phyloP scores from a whole-genome alignment of 306 rosid genomes.

The Mimosa pudica region DNA sequence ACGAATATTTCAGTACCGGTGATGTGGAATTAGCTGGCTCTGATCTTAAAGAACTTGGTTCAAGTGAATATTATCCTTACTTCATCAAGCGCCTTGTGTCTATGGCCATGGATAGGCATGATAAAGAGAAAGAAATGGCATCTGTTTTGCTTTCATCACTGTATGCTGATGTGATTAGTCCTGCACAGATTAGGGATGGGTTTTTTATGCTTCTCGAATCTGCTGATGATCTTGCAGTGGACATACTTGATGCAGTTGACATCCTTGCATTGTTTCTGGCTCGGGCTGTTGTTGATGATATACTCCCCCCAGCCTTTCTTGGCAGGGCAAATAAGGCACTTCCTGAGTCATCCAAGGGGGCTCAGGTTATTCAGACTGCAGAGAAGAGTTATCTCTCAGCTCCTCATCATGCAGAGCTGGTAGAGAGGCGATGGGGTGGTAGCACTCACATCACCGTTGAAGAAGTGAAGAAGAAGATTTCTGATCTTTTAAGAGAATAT shows the following conservation, averaged over 20 bases:
- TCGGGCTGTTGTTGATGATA: slow-evolving; percentile 99
- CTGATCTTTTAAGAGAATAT: slow-evolving; percentile 76
- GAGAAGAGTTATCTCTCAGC: slow-evolving; percentile 98
- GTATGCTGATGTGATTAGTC: slow-evolving; percentile 94
- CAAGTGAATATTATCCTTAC: slow-evolving; percentile 87
- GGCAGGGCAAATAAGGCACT: slow-evolving; percentile 85
- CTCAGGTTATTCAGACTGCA: slow-evolving; percentile 77
- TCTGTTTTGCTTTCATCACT: slow-evolving; percentile 91
- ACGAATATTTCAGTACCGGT: slow-evolving; percentile 87
- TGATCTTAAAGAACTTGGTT: slow-evolving; percentile 88
- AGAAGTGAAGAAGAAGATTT: slow-evolving; percentile 88
- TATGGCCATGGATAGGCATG: slow-evolving; percentile 96
- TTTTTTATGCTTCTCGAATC: slow-evolving; percentile 92
- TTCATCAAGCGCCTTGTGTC: slow-evolving; percentile 91
- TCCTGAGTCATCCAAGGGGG: slow-evolving; percentile 85
- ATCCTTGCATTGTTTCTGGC: slow-evolving; percentile 92
- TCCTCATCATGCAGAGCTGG: slow-evolving; percentile 98
- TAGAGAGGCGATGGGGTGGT: slow-evolving; percentile 99
- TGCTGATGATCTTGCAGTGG: slow-evolving; percentile 96
- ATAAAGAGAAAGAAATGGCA: slow-evolving; percentile 99
- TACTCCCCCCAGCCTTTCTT: slow-evolving; percentile 91
- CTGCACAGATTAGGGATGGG: slow-evolving; percentile 89
- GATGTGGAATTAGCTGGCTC: slow-evolving; percentile 86
- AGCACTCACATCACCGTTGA: slow-evolving; percentile 96
- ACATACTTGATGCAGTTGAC: slow-evolving; percentile 91